Base-by-base conservation (phyloP, 345 rosid genomes). In the Linum trigynum region DNA sequence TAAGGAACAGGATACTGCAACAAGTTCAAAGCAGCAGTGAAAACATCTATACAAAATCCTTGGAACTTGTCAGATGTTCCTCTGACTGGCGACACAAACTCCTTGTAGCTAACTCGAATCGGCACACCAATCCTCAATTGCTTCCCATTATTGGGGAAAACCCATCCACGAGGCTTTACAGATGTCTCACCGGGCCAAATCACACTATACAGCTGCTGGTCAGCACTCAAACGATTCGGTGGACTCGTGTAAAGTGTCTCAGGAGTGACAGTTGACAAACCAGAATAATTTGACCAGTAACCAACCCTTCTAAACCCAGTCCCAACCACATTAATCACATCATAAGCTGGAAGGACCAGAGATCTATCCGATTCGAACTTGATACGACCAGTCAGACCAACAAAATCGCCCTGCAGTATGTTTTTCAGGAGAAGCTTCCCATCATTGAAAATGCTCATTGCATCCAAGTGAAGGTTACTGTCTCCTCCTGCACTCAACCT, bases 31-130 rank as follows among this genome's bases (percentile, higher is more conserved):
- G 68, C 74, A 15, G 71, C 71, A 1, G 3, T 15, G 38, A 75
- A 75, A 2, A 75, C 71, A 59, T 75, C 78, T 37, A 75, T 75
- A 65, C 77, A 75, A 15, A 32, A 70, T 1, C 78, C 78, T 12
- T 8, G 23, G 10, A 75, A 39, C 11, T 5, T 36, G 15, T 58
- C 61, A 50, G 32, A 23, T 23, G 32, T 23, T 23, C 32, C 32
- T 23, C 57, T 66, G 5, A 48, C 51, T 16, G 39, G 17, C 2
- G 65, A n/a, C n/a, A 70, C 71, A 67, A 75, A 65, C 4, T 63
- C 57, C 0, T 4, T 8, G 36, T n/a, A 66, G 41, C 62, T 66
- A 9, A 12, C 61, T 16, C 62, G 11, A 7, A 39, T 39, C 17
- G 69, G 69, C 23, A 66, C 62, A 10, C 63, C 69, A 42, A 66